Conservation (phyloP, 1,284 basidiomycete genomes). For the Leccinum fallax region DNA sequence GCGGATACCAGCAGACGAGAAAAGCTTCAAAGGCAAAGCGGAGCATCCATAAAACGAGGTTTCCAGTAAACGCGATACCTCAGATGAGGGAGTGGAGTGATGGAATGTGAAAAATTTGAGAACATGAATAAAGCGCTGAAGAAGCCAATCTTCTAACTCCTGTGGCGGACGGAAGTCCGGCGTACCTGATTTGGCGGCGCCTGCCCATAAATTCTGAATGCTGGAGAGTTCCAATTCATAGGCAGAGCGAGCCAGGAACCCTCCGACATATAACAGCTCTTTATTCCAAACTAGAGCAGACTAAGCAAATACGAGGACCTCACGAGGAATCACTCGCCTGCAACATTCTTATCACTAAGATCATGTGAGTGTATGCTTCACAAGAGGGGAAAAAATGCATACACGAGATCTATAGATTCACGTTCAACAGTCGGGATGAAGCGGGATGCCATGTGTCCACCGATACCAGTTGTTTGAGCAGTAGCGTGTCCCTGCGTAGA, state of each 20-base stretch:
- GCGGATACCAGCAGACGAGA: slow-evolving; percentile 81
- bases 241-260: slow-evolving; percentile 77
- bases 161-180: slow-evolving; percentile 34
- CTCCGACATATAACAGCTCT: slow-evolving; percentile 85
- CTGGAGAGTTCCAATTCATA: slow-evolving; percentile 85
- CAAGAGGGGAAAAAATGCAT: background rate
- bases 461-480: slow-evolving; percentile 90
- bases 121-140: slow-evolving; percentile 75
- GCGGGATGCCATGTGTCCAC: slow-evolving; percentile 38
- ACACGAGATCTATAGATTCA: slow-evolving; percentile 84
- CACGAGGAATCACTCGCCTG: slow-evolving; percentile 46
- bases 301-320: background rate
- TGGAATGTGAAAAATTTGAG: slow-evolving; percentile 91
- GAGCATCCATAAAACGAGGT: slow-evolving; percentile 80
- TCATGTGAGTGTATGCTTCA: slow-evolving; percentile 6
- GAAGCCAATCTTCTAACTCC: slow-evolving; percentile 55
- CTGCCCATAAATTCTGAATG: slow-evolving; percentile 59
- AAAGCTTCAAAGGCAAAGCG: slow-evolving; percentile 61
- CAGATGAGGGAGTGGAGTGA: slow-evolving; percentile 82
- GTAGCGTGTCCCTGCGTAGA: slow-evolving; percentile 71
- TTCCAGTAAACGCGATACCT: slow-evolving; percentile 83
- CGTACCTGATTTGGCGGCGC: slow-evolving; percentile 38
- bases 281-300: slow-evolving; percentile 75
- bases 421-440: slow-evolving; percentile 98
- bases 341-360: slow-evolving; percentile 73